Base-by-base conservation (phyloP, 768 basidiomycete species). In the Agaricus blazei region DNA sequence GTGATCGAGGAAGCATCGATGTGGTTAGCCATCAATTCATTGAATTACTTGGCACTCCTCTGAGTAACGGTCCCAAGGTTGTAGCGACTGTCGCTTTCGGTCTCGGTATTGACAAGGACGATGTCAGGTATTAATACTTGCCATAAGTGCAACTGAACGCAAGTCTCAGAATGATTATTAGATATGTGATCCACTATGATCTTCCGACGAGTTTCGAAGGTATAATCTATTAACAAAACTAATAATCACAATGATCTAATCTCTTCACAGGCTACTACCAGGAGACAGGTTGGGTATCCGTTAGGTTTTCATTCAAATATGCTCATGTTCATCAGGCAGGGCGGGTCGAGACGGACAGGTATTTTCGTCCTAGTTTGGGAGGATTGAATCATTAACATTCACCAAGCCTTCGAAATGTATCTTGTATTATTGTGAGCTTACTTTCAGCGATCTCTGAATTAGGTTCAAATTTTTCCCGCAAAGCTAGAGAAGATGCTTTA, bases 31-130 rank as follows among this genome's bases (percentile, higher is more conserved):
- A 12, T 11, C n/a, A 47, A 27, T 11, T 23, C 24, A 24, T 34
- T 28, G n/a, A 3, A 7, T 19, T 38, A 24, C 34, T 28, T 15
- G 15, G 23, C 15, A 11, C 34, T 34, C 45, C 23, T 50, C 23
- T 40, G 48, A 43, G 19, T 3, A 11, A 4, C 28, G 44, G 6
- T 1, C 41, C 34, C 6, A n/a, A 88, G 85, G 85, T 89, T 42
- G 83, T 88, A 26, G 88, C 88, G 9, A 90, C 89, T 0, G 81
- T 93, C 48, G 90, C 90, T 4, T 93, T 93, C 61, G 91, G 91
- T 2, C 83, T 92, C 71, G 90, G 90, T 1, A 92, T 93, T 44
- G 90, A 93, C 65, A 93, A 92, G 70, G 72, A 80, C 19, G 85
- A 90, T 58, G 88, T 90, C 51, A 77, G 87, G 83, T 83, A 64